These are phyloP conservation scores for Cystobasidiopsis lactophilus DNA, from an alignment of 768 basidiomycete species.

Conservation along the genomic window DNA sequence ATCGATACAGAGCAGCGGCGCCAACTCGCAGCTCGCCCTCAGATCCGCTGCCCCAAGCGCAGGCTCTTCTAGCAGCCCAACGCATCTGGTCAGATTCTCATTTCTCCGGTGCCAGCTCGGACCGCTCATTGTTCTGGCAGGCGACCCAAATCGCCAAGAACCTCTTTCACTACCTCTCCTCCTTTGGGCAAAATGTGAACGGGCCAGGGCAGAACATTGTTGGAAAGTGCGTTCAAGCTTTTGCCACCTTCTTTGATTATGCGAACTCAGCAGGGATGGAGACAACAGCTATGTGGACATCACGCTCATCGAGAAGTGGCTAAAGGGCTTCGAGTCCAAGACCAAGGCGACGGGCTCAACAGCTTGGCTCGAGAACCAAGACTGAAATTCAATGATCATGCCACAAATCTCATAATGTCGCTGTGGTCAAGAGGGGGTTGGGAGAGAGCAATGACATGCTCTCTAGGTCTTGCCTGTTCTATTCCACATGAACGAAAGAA, in stretches of 20 bases:
- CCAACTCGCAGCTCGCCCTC: not conserved
- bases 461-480: too few relatives aligned
- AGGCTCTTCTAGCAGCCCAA: not conserved
- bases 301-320: not conserved
- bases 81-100: not conserved
- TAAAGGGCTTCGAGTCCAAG: not conserved
- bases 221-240: not conserved
- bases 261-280: not conserved
- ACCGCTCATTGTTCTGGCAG: not conserved
- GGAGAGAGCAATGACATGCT: not conserved
- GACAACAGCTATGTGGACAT: not conserved
- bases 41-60: not conserved
- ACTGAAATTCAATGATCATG: not conserved
- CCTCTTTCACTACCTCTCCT: slow-evolving; percentile 11
- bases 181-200: slow-evolving; percentile 8
- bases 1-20: not conserved
- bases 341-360: not conserved
- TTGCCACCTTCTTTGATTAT: not conserved
- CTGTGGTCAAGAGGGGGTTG: not conserved
- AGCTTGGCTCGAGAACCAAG: not conserved
- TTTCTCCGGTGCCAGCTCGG: not conserved
- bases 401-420: not conserved
- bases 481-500: not conserved
- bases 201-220: not conserved
- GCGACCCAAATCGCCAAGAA: slow-evolving; percentile 8